These are phyloP conservation scores for Rhizophlyctis rosea DNA, from an alignment of 192 early-diverging fungal genomes.

Conservation along the genomic window DNA sequence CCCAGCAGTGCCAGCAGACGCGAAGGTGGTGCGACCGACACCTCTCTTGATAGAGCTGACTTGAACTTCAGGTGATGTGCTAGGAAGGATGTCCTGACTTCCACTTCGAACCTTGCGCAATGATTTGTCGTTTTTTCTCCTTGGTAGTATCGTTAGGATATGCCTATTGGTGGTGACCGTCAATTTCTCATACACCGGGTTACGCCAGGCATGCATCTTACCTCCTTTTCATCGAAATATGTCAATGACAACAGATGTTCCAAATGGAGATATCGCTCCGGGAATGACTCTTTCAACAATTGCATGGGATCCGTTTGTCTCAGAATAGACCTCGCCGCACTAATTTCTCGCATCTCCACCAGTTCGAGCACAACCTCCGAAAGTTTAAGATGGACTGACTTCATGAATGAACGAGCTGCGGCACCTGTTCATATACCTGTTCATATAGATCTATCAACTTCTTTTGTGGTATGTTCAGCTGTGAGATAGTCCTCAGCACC, in stretches of 20 bases:
- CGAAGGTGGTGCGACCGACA: slow-evolving; percentile 70
- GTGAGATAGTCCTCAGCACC: slow-evolving; percentile 70
- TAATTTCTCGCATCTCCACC: slow-evolving; percentile 76
- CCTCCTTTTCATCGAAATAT: slow-evolving; percentile 69
- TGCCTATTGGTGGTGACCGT: slow-evolving; percentile 31
- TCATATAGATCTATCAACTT: slow-evolving; percentile 87
- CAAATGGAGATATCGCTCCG: slow-evolving; percentile 79
- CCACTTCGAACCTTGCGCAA: slow-evolving; percentile 67
- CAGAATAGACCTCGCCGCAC: slow-evolving; percentile 78
- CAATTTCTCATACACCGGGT: too few relatives aligned
- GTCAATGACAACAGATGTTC: slow-evolving; percentile 73
- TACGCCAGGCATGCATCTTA: too few relatives aligned
- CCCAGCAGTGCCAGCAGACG: slow-evolving; percentile 81
- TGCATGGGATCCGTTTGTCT: slow-evolving; percentile 92
- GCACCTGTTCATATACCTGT: slow-evolving; percentile 66
- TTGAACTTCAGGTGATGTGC: neutral
- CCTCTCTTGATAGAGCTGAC: slow-evolving; percentile 42
- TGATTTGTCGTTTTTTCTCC: slow-evolving; percentile 68
- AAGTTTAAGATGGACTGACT: too few relatives aligned
- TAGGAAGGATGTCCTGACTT: neutral
- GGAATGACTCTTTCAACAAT: slow-evolving; percentile 64
- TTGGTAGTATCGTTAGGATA: slow-evolving; percentile 64
- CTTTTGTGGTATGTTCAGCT: slow-evolving; percentile 61
- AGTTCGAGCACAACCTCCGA: slow-evolving; percentile 81
- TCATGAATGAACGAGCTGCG: neutral